These are phyloP conservation scores for Sesbania bispinosa DNA, from an alignment of 306 rosid genomes.

Conservation along the genomic window DNA sequence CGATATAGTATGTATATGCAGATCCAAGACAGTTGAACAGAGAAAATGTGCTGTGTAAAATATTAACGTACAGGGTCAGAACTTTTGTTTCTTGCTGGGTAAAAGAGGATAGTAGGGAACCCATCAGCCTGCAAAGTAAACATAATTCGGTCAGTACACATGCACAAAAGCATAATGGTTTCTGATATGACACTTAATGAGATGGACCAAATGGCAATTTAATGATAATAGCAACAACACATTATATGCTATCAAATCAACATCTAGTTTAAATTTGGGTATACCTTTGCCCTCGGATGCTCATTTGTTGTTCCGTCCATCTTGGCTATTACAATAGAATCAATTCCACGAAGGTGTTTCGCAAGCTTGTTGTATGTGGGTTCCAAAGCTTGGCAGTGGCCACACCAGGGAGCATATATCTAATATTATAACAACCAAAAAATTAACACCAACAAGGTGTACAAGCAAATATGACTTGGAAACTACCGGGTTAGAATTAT, in stretches of 20 bases:
- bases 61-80: constrained; percentile 40
- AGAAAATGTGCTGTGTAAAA: background rate
- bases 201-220: constrained; percentile 16
- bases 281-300: constrained; percentile 97
- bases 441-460: constrained; percentile 15
- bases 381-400: constrained; percentile 97
- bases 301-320: constrained; percentile 99
- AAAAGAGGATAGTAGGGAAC: constrained; percentile 47
- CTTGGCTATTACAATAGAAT: constrained; percentile 94
- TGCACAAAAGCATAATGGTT: background rate
- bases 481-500: constrained; percentile 14
- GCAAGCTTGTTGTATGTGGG: constrained; percentile 97
- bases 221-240: constrained; percentile 22
- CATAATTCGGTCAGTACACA: background rate
- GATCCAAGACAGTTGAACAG: background rate
- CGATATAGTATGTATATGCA: background rate
- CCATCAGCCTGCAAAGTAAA: constrained; percentile 42
- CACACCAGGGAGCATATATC: constrained; percentile 99
- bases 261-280: constrained; percentile 12
- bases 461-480: constrained; percentile 6
- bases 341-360: constrained; percentile 71
- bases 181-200: background rate
- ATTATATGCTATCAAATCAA: constrained; percentile 4
- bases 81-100: constrained; percentile 45
- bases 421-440: constrained; percentile 25